phyloP scores from a whole-genome alignment of 192 early-diverging fungal genomes.

The Endogone sp. region DNA sequence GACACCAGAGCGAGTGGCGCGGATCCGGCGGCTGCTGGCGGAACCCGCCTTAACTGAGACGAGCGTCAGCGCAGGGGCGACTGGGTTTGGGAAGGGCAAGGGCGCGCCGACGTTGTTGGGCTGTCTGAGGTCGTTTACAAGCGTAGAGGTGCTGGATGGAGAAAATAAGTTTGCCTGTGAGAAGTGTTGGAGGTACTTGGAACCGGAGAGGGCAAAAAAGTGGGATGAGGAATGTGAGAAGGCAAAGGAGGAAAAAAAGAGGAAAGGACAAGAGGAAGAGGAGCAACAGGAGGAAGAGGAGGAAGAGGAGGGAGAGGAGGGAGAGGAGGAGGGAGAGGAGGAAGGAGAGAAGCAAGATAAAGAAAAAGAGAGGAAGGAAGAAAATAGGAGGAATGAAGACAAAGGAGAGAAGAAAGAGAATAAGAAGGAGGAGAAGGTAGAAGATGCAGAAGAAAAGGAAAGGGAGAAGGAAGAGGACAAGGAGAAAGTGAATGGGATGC shows the following conservation, averaged over 20 bases:
- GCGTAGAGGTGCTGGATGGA: slow-evolving; percentile 58
- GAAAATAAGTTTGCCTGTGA: slow-evolving; percentile 62
- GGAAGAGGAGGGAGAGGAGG: not conserved
- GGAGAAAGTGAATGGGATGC: no score
- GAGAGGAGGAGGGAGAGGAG: not conserved
- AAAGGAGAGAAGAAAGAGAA: not conserved
- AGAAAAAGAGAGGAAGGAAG: no score
- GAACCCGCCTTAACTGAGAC: not conserved
- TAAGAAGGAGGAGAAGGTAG: not conserved
- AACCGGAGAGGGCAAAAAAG: slow-evolving; percentile 4
- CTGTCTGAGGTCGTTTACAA: slow-evolving; percentile 48
- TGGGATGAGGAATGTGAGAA: not conserved
- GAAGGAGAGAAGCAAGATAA: not conserved
- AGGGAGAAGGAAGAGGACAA: not conserved
- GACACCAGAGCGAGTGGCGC: not conserved
- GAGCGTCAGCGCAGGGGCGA: not conserved
- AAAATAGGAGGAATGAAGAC: no score
- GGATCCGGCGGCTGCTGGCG: not conserved
- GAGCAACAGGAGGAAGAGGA: not conserved
- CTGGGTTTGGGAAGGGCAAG: not conserved
- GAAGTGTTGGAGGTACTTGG: slow-evolving; percentile 44
- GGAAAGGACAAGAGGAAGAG: not conserved
- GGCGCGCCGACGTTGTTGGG: slow-evolving; percentile 25
- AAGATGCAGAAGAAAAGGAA: not conserved
- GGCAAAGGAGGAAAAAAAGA: not conserved